Conservation (phyloP, 345 rosid species). For the Cardiospermum halicacabum region DNA sequence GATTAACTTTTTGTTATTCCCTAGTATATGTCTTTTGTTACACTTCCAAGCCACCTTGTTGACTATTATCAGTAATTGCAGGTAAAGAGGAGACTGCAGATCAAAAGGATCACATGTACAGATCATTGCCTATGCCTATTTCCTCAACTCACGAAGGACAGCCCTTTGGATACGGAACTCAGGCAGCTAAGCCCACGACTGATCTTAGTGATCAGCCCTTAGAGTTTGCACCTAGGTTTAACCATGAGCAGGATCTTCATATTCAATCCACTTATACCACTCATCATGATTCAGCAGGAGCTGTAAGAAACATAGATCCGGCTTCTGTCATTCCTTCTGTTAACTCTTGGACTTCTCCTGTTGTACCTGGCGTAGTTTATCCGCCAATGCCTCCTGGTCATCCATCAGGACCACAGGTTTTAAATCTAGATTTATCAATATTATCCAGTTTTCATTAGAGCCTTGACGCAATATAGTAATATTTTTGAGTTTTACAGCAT, state of each 20-base stretch:
- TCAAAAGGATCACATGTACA: conserved; percentile 30
- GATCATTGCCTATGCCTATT: conserved; percentile 29
- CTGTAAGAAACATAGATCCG: conserved; percentile 31
- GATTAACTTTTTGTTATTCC: conserved; percentile 6
- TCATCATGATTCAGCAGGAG: conserved; percentile 39
- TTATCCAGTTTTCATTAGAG: conserved; percentile 4
- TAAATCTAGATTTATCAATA: conserved; percentile 13
- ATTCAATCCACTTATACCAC: conserved; percentile 43
- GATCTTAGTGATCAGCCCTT: conserved; percentile 64
- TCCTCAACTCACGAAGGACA: conserved; percentile 46
- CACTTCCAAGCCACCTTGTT: conserved; percentile 15
- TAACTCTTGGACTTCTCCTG: conserved; percentile 58
- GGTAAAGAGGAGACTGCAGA: conserved; percentile 38
- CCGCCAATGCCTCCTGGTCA: conserved; percentile 53
- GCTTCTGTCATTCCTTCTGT: conserved; percentile 29
- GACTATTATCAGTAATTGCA: conserved; percentile 29
- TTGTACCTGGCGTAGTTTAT: conserved; percentile 46
- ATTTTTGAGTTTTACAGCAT: conserved; percentile 44
- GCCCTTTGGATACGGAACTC: conserved; percentile 57
- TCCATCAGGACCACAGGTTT: conserved; percentile 60
- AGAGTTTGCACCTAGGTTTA: conserved; percentile 60
- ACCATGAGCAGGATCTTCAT: conserved; percentile 38
- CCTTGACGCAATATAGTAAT: conserved; percentile 14
- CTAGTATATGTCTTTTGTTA: neutral
- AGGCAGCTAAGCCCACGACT: conserved; percentile 35